Evolutionary conservation across 2,329 filamentous ascomycete genomes (phyloP).

Genomic region (Monosporascus sp.): DNA sequence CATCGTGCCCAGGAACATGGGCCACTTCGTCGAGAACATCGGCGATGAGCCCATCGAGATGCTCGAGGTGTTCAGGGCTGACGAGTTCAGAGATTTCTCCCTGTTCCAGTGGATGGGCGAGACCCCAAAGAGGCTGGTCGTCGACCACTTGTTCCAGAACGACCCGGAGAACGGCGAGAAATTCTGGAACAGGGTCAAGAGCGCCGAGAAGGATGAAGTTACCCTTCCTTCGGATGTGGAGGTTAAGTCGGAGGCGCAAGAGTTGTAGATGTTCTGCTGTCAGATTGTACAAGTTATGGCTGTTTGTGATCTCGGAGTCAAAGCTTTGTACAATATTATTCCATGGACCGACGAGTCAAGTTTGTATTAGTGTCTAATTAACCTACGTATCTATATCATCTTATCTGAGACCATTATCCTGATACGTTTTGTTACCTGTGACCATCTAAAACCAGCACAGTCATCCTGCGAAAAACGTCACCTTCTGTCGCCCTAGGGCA

Average conservation of each 20-base stretch:
- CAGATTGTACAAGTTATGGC: not conserved
- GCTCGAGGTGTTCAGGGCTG: slow-evolving; percentile 68
- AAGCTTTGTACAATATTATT: too few relatives aligned
- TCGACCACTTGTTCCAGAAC: slow-evolving; percentile 60
- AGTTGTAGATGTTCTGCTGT: slow-evolving; percentile 10
- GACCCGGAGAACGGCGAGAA: slow-evolving; percentile 55
- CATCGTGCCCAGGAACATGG: slow-evolving; percentile 72
- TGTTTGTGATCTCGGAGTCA: too few relatives aligned
- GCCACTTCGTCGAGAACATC: slow-evolving; percentile 78
- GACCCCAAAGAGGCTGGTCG: slow-evolving; percentile 60
- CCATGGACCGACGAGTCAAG: too few relatives aligned
- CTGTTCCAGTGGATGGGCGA: slow-evolving; percentile 73
- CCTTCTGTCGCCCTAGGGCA: too few relatives aligned
- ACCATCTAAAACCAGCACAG: too few relatives aligned
- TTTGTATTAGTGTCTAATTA: too few relatives aligned
- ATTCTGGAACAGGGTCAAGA: slow-evolving; percentile 58
- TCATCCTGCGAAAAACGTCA: too few relatives aligned
- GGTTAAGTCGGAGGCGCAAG: slow-evolving; percentile 3
- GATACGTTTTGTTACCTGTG: too few relatives aligned
- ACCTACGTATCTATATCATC: too few relatives aligned
- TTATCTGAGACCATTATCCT: too few relatives aligned
- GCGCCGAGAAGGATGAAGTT: slow-evolving; percentile 54
- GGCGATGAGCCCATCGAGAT: slow-evolving; percentile 72
- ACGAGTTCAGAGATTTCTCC: slow-evolving; percentile 67
- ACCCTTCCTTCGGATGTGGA: slow-evolving; percentile 26